Evolutionary conservation across 441 rosid genomes (phyloP).

Genomic region (Manihot esculenta): DNA sequence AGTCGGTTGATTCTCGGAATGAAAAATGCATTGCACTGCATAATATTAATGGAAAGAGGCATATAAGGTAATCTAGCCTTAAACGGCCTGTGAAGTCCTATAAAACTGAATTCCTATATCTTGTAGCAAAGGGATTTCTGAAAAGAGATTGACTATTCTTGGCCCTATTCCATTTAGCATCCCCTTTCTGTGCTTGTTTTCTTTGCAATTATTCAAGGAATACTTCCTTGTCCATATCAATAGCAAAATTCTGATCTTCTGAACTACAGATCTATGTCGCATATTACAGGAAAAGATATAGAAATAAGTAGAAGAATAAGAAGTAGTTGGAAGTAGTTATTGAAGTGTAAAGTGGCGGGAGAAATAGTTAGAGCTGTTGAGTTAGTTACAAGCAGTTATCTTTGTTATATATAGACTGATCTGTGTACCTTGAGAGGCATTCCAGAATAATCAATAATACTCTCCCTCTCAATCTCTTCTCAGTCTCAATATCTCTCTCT

Average conservation of each 20-base stretch:
- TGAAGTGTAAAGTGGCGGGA: too few relatives aligned
- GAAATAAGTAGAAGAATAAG: too few relatives aligned
- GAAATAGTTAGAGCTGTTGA: too few relatives aligned
- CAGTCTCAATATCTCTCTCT: too few relatives aligned
- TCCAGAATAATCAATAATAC: too few relatives aligned
- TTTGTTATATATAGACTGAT: too few relatives aligned
- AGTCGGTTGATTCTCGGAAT: neutral
- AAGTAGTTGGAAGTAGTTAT: too few relatives aligned
- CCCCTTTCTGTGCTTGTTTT: neutral
- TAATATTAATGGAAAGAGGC: neutral
- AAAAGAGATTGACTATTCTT: neutral
- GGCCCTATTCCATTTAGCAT: neutral
- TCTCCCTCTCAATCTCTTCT: too few relatives aligned
- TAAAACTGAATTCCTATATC: neutral
- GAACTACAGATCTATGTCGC: too few relatives aligned
- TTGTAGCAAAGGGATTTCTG: neutral
- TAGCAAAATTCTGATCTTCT: neutral
- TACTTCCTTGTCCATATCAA: neutral
- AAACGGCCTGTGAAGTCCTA: neutral
- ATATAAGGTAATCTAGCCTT: neutral
- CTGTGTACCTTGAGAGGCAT: too few relatives aligned
- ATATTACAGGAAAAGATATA: neutral
- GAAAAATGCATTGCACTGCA: neutral
- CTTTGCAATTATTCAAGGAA: neutral
- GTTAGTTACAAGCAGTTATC: too few relatives aligned